A percentile compares a stretch with the other conserved stretches of the same genome.
These are phyloP conservation scores for Entamoeba moshkovskii DNA, from an alignment of 208 protist genomes.

Conservation along the genomic window DNA sequence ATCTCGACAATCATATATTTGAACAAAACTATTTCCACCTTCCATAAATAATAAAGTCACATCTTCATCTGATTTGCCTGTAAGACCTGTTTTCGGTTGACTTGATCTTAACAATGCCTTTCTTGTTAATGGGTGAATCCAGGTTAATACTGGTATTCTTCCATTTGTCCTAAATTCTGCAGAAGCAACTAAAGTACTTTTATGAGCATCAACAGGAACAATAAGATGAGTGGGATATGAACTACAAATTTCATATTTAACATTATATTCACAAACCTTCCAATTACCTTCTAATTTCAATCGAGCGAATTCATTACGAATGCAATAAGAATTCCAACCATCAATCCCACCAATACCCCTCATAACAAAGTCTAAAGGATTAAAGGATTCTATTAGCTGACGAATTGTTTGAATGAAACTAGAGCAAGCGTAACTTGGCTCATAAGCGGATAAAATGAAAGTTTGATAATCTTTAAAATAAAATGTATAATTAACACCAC, in stretches of 20 bases:
- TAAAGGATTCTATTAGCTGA: too few relatives aligned
- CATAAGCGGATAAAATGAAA: too few relatives aligned
- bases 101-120: conserved; percentile 32
- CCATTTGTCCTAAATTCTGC: conserved; percentile 38
- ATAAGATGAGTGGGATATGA: conserved; percentile 47
- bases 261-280: conserved; percentile 30
- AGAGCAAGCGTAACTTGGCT: too few relatives aligned
- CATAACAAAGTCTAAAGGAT: too few relatives aligned
- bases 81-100: conserved; percentile 37
- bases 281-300: background rate
- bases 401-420: too few relatives aligned
- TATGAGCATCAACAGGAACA: conserved; percentile 39
- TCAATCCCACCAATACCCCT: too few relatives aligned
- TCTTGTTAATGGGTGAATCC: conserved; percentile 22
- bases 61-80: background rate
- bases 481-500: too few relatives aligned
- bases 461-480: too few relatives aligned
- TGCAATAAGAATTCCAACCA: too few relatives aligned
- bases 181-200: conserved; percentile 33
- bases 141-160: conserved; percentile 44
- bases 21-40: background rate
- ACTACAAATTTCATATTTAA: conserved; percentile 37
- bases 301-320: too few relatives aligned
- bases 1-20: background rate
- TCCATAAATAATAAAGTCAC: background rate